Evolutionary conservation across 2,329 filamentous ascomycete species (phyloP), one percentile per base, ranked within the genome.

Genomic region (Paramyrothecium sp.): DNA sequence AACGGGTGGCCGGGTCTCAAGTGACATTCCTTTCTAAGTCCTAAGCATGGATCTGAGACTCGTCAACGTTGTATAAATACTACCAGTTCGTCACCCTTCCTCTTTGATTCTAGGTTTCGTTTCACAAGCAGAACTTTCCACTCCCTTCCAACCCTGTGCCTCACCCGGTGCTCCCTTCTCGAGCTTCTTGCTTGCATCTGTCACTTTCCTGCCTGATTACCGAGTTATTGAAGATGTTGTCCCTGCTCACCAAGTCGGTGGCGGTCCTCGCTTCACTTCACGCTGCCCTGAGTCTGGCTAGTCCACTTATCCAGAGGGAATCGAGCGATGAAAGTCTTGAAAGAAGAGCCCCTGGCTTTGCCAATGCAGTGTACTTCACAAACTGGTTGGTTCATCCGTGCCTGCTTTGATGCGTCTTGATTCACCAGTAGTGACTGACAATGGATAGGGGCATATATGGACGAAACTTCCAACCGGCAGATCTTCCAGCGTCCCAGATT

Each of bases 381-480:
- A 83, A 82, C 71, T 82, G 80, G 79, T 80, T 20, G 7, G 38
- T 44, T 44, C 38, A 44, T 17, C 61, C 57, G 69, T 58, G 16
- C 7, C 22, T 16, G 8, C 16, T 38, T n/a, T n/a, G n/a, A n/a
- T n/a, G n/a, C 16, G 8, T 8, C 26, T 16, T 19, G 38, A 82
- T 80, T 89, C 88, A 84, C 47, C n/a, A 19, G 38, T 7, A 12
- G 13, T 44, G 38, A 16, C 38, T 44, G n/a, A 44, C 13, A 16
- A 19, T 17, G 5, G 13, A 16, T 19, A 82, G 81, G 89, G 88
- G 84, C 47, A 90, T 92, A 56, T 95, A 96, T 68, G 89, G 77
- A 22, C 83, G 91, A 54, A 85, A 90, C 63, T 91, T 89, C 69
- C 82, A 89, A 56, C 89, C 90, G 0, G 81, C 88, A 54, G 80